Base-by-base conservation (phyloP, 129 eudicot species). In the Saposhnikovia divaricata region DNA sequence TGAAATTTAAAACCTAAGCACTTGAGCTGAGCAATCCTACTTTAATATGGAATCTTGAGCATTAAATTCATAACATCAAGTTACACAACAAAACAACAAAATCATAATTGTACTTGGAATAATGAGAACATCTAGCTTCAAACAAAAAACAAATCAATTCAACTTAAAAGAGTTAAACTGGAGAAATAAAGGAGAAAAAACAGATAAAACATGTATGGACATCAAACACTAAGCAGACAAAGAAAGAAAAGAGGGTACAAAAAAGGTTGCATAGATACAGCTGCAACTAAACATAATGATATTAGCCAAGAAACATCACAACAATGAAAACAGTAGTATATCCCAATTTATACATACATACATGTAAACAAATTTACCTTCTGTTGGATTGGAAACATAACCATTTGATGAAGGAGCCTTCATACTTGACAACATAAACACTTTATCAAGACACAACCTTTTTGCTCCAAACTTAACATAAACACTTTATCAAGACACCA, bases 391-490 rank as follows among this genome's bases (percentile, higher is more conserved):
- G 71, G 94, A 81, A 76, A 87, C 82, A 84, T 82, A 87, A 39
- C 88, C 89, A 84, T 86, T 87, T 27, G 77, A 74, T 75, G 89
- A 69, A 50, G 92, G 97, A 84, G 89, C 89, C 83, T 92, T 92
- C 96, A 88, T 90, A 53, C 40, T 81, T n/a, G 63, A 19, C 63
- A 40, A 77, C 72, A 46, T 46, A 73, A 75, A 80, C 66, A 43
- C 8, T 5, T 42, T 74, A 27, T 63, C 28, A 42, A 10, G 42
- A 55, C 43, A 69, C 61, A 13, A 77, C 21, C 42, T 4, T 42
- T 43, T 53, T 37, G 23, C 34, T 34, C 78, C 47, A 75, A 12
- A 8, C 46, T 43, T 43, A 43, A 43, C 46, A 43, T 43, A 43
- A 43, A 43, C 9, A 43, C 9, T 10, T 45, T 45, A 45, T 45